Evolutionary conservation across 345 rosid species (phyloP).

Genomic region (Brassica cretica): DNA sequence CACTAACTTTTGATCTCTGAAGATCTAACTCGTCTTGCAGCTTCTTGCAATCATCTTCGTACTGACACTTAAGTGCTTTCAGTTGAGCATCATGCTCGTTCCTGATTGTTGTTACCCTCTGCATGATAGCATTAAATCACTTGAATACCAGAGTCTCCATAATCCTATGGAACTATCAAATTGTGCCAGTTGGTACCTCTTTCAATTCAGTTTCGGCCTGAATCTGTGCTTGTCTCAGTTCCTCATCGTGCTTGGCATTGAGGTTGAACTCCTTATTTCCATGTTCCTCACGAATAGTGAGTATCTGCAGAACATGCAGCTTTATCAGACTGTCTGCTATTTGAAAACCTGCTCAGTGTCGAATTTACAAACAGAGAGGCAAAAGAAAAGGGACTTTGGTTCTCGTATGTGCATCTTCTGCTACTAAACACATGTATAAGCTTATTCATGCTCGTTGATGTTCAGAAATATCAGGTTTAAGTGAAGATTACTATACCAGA

Average conservation of each 20-base stretch:
- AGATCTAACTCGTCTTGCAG: slow-evolving; percentile 74
- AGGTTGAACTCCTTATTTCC: slow-evolving; percentile 59
- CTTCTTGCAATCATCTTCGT: slow-evolving; percentile 72
- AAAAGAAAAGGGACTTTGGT: not conserved
- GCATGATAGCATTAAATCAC: slow-evolving; percentile 6
- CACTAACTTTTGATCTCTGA: slow-evolving; percentile 65
- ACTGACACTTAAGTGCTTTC: slow-evolving; percentile 62
- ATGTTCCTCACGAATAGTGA: slow-evolving; percentile 54
- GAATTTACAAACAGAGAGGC: not conserved
- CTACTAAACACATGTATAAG: not conserved
- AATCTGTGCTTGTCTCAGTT: slow-evolving; percentile 62
- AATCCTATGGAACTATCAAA: slow-evolving; percentile 9
- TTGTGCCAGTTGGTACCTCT: slow-evolving; percentile 48
- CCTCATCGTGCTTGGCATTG: slow-evolving; percentile 61
- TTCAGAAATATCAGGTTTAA: slow-evolving; percentile 14
- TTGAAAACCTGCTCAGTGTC: slow-evolving; percentile 1
- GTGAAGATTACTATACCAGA: slow-evolving; percentile 44
- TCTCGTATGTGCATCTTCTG: slow-evolving; percentile 11
- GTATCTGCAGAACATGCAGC: slow-evolving; percentile 46
- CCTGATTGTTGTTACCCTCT: slow-evolving; percentile 62
- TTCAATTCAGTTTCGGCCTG: slow-evolving; percentile 69
- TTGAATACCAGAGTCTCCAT: slow-evolving; percentile 7
- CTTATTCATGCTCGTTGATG: slow-evolving; percentile 50
- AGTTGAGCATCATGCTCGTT: slow-evolving; percentile 75
- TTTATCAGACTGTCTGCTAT: slow-evolving; percentile 40